Evolutionary conservation across 495 filamentous ascomycete genomes (phyloP), one percentile per base, ranked within the genome.

Genomic region (Penicillium bialowiezense): DNA sequence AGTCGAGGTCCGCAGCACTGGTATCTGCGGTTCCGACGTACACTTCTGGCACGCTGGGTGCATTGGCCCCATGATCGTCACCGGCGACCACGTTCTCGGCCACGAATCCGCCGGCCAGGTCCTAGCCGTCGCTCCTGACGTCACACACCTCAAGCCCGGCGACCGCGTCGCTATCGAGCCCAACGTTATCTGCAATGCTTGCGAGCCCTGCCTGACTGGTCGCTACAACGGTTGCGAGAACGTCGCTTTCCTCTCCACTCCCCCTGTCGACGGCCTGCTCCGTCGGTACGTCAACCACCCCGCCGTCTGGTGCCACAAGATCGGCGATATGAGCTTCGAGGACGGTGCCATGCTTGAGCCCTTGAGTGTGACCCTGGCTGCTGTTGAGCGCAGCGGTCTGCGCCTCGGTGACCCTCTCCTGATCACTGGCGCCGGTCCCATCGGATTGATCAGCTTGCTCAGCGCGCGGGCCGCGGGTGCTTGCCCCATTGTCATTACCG

Each of bases 1-100:
- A 14, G 58, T 96, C 46, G 85, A 85, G 44, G 80, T 96, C 66
- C 85, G 90, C 64, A 93, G 88, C 68, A 95, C 91, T 12, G 91
- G 91, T 41, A 96, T 97, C 65, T 97, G 91, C 74, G 91, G 90
- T 38, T 95, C 90, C 44, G 91, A 96, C 69, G 84, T 97, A 23
- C 91, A 96, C 72, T 97, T 97, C 78, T 95, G 90, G 91, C 90
- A 91, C 64, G 86, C 85, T 28, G 90, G 90, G 52, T 88, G 86
- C 70, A 96, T 97, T 61, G 91, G 91, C 12, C 91, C 91, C 44
- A 97, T 96, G 91, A 85, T 95, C 52, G 90, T 97, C 23, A 79
- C 78, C 44, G 85, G 80, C 55, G 85, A 89, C 63, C 91, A 96
- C 62, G 88, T 96, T 59, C 84, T 97, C 24, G 91, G 91, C 52